Percentiles rank a stretch among this genome's conserved stretches.
phyloP scores from a whole-genome alignment of 2,329 filamentous ascomycete species.

The Aspergillus sp. region DNA sequence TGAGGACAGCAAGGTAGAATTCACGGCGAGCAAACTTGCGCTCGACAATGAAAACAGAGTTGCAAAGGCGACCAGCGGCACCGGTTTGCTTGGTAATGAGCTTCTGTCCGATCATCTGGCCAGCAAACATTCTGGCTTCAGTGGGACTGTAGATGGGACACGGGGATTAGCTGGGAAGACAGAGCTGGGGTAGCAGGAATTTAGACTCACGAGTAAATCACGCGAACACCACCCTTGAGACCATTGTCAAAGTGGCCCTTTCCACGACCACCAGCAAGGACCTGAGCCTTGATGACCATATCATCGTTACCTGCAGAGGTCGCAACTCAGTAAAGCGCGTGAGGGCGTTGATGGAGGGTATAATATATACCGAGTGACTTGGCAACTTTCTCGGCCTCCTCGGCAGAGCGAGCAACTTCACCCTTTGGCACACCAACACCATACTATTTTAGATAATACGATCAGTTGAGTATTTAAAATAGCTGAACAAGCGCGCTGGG shows the following conservation, averaged over 20 bases:
- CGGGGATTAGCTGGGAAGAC: conserved; percentile 12
- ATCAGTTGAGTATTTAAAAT: conserved; percentile 23
- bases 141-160: conserved; percentile 59
- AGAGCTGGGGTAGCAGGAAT: neutral
- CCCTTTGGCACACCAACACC: conserved; percentile 91
- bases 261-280: conserved; percentile 94
- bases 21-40: conserved; percentile 98
- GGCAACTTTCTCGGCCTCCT: conserved; percentile 89
- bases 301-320: conserved; percentile 67
- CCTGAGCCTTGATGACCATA: conserved; percentile 99
- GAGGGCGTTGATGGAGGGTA: neutral
- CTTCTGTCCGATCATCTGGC: conserved; percentile 99
- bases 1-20: conserved; percentile 98
- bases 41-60: conserved; percentile 97
- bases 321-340: conserved; percentile 21
- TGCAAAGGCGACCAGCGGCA: conserved; percentile 89
- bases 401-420: conserved; percentile 75
- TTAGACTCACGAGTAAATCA: conserved; percentile 82
- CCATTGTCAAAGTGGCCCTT: conserved; percentile 98
- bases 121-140: conserved; percentile 93
- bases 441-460: conserved; percentile 60
- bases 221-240: conserved; percentile 95
- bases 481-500: neutral
- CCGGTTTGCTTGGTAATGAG: conserved; percentile 99
- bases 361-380: conserved; percentile 72